Evolutionary conservation across 805 yeast genomes (phyloP).

Genomic region (Wickerhamiella sorbophila): DNA sequence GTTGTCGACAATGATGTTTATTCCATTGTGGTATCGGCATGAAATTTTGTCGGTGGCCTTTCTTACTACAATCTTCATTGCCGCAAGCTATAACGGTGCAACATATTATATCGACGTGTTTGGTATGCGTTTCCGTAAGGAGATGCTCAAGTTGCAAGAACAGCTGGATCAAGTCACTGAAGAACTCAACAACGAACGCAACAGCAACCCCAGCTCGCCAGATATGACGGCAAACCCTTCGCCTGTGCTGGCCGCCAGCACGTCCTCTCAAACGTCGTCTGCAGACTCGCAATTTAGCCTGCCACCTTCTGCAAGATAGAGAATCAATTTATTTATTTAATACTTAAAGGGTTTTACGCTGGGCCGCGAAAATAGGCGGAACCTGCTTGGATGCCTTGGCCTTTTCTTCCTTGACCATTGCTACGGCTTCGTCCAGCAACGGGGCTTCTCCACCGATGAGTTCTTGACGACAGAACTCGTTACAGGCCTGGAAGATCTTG

Average conservation of each 20-base stretch:
- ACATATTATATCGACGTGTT: slow-evolving; percentile 85
- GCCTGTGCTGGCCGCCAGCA: background rate
- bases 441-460: slow-evolving; percentile 11
- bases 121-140: slow-evolving; percentile 80
- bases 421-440: slow-evolving; percentile 3
- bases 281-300: too few relatives aligned
- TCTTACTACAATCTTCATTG: slow-evolving; percentile 54
- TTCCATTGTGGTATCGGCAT: slow-evolving; percentile 76
- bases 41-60: slow-evolving; percentile 54
- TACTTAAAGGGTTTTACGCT: too few relatives aligned
- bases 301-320: too few relatives aligned
- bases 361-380: too few relatives aligned
- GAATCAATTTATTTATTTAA: too few relatives aligned
- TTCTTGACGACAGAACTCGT: slow-evolving; percentile 46
- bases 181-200: slow-evolving; percentile 1
- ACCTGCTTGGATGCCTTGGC: too few relatives aligned
- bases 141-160: slow-evolving; percentile 51
- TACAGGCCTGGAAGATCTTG: slow-evolving; percentile 56
- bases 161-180: slow-evolving; percentile 56
- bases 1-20: slow-evolving; percentile 68
- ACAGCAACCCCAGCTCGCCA: background rate
- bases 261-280: background rate
- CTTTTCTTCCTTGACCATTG: background rate
- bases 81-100: slow-evolving; percentile 87
- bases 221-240: background rate